These are phyloP conservation scores for Epichloe aotearoae DNA, from an alignment of 2,329 filamentous ascomycete genomes.

Conservation along the genomic window DNA sequence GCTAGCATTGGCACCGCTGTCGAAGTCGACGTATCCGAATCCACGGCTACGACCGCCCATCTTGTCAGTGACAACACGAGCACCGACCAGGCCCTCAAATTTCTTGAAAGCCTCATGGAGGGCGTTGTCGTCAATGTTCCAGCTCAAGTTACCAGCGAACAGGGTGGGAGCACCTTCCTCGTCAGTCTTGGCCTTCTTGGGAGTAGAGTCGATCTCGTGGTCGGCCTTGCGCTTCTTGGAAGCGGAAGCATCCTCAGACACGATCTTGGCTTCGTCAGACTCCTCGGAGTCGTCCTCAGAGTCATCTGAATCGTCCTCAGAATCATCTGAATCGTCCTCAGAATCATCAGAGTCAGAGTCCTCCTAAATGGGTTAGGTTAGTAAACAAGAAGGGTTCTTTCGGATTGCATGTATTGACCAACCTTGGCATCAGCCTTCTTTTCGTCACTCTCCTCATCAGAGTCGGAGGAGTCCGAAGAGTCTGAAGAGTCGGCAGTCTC, in stretches of 20 bases:
- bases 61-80: conserved; percentile 74
- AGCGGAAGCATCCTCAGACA: conserved; percentile 23
- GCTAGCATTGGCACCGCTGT: conserved; percentile 49
- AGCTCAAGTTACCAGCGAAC: conserved; percentile 82
- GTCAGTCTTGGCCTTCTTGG: conserved; percentile 59
- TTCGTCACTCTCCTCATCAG: conserved; percentile 15
- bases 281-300: conserved; percentile 20
- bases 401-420: conserved; percentile 4
- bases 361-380: not conserved
- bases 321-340: conserved; percentile 21
- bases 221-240: conserved; percentile 37
- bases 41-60: conserved; percentile 73
- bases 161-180: conserved; percentile 44
- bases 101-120: conserved; percentile 70
- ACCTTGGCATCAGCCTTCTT: conserved; percentile 17
- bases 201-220: conserved; percentile 33
- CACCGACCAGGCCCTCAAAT: conserved; percentile 58
- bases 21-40: conserved; percentile 88
- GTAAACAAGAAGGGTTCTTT: not conserved
- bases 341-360: conserved; percentile 14
- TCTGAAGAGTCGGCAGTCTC: conserved; percentile 21
- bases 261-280: conserved; percentile 21
- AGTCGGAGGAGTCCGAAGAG: conserved; percentile 13
- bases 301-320: conserved; percentile 21
- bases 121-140: conserved; percentile 77